These are phyloP conservation scores for Hypoxylon trugodes DNA, from an alignment of 495 filamentous ascomycete genomes.

Conservation along the genomic window DNA sequence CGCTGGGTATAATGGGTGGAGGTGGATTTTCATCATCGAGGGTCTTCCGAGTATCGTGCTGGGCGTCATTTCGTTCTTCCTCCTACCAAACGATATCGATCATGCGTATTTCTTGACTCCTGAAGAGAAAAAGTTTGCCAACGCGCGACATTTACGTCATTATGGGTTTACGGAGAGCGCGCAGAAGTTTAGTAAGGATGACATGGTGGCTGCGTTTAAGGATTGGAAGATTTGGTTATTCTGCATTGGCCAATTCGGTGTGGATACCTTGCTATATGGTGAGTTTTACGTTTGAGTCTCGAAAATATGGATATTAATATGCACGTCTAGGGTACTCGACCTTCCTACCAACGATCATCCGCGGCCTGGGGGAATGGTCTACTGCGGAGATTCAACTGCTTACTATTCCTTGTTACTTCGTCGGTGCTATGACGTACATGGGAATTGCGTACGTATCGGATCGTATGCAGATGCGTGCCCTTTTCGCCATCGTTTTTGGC, in stretches of 20 bases:
- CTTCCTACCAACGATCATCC: conserved; percentile 82
- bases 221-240: conserved; percentile 75
- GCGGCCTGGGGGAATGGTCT: conserved; percentile 69
- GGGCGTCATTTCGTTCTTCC: conserved; percentile 67
- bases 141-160: conserved; percentile 56
- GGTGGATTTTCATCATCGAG: conserved; percentile 77
- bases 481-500: conserved; percentile 67
- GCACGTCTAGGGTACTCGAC: conserved; percentile 66
- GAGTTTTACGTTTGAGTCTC: neutral
- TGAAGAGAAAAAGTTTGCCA: conserved; percentile 64
- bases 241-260: conserved; percentile 72
- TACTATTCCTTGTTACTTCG: conserved; percentile 79
- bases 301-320: neutral
- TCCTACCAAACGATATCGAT: conserved; percentile 71
- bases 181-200: conserved; percentile 62
- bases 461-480: conserved; percentile 64
- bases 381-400: conserved; percentile 72
- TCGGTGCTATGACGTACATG: conserved; percentile 74
- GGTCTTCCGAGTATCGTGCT: conserved; percentile 73
- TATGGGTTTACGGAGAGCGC: conserved; percentile 67
- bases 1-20: conserved; percentile 66
- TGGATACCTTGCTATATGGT: conserved; percentile 78
- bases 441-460: conserved; percentile 68
- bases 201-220: conserved; percentile 58
- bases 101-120: conserved; percentile 68